phyloP scores from a whole-genome alignment of 2,329 filamentous ascomycete species.

The Aquanectria penicillioides region DNA sequence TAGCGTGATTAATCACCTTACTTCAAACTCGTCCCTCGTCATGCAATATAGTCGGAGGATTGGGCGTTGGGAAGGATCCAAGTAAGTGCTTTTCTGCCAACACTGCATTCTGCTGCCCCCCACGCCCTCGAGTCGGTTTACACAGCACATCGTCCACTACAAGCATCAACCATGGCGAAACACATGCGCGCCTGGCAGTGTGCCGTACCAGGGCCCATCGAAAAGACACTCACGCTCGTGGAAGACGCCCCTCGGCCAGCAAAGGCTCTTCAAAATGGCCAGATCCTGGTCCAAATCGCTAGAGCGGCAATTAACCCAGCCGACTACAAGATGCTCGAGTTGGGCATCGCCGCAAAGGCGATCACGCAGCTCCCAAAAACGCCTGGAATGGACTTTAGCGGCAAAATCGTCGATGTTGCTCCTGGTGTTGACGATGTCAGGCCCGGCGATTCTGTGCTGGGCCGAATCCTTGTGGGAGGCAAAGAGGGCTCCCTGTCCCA shows the following conservation, averaged over 20 bases:
- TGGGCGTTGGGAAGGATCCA: too few relatives aligned
- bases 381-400: conserved; percentile 62
- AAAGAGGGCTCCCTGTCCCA: conserved; percentile 55
- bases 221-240: conserved; percentile 37
- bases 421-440: conserved; percentile 42
- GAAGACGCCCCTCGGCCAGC: conserved; percentile 29
- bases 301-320: conserved; percentile 58
- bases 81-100: too few relatives aligned
- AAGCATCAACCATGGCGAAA: conserved; percentile 27
- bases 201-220: conserved; percentile 38
- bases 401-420: conserved; percentile 53
- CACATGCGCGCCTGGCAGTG: conserved; percentile 45
- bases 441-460: conserved; percentile 57
- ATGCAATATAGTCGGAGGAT: too few relatives aligned
- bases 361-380: conserved; percentile 51
- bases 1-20: conserved; percentile 19
- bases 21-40: too few relatives aligned
- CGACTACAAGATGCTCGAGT: conserved; percentile 59
- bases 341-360: conserved; percentile 49
- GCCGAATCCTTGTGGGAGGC: conserved; percentile 42
- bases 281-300: conserved; percentile 56
- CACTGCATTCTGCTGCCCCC: too few relatives aligned
- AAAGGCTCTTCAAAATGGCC: conserved; percentile 35
- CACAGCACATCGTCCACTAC: conserved; percentile 7
- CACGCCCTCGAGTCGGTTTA: too few relatives aligned